These are phyloP conservation scores for Saturnispora saitoi DNA, from an alignment of 805 yeast species.

Conservation along the genomic window DNA sequence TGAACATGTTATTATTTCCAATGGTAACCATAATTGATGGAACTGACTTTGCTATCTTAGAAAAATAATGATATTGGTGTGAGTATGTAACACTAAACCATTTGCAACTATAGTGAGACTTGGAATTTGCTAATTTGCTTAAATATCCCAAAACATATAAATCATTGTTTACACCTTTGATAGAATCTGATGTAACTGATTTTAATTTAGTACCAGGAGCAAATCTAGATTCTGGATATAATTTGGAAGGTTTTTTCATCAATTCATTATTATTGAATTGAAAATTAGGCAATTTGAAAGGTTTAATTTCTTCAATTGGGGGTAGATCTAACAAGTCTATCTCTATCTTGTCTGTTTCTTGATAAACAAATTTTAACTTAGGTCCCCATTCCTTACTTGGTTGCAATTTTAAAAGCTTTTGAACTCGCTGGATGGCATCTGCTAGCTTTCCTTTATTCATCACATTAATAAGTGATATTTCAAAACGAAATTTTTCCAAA, in stretches of 20 bases:
- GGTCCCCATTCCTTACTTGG: neutral
- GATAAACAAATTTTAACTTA: neutral
- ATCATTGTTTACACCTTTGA: constrained; percentile 21
- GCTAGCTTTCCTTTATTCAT: neutral
- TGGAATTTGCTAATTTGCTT: constrained; percentile 7
- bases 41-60: constrained; percentile 25
- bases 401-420: neutral
- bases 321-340: neutral
- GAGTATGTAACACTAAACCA: constrained; percentile 20
- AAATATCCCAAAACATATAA: constrained; percentile 13
- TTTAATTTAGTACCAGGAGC: constrained; percentile 12
- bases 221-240: constrained; percentile 13
- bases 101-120: constrained; percentile 15
- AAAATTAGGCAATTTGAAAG: constrained; percentile 8
- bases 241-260: constrained; percentile 8
- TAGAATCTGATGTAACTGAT: constrained; percentile 11
- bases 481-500: neutral
- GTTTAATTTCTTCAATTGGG: constrained; percentile 2
- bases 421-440: neutral
- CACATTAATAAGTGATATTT: neutral
- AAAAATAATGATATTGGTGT: constrained; percentile 18
- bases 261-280: constrained; percentile 12
- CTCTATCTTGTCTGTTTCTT: neutral
- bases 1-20: constrained; percentile 32
- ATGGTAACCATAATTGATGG: constrained; percentile 27